Evolutionary conservation across 106 monocot genomes (phyloP).

Genomic region (Chionographis japonica): DNA sequence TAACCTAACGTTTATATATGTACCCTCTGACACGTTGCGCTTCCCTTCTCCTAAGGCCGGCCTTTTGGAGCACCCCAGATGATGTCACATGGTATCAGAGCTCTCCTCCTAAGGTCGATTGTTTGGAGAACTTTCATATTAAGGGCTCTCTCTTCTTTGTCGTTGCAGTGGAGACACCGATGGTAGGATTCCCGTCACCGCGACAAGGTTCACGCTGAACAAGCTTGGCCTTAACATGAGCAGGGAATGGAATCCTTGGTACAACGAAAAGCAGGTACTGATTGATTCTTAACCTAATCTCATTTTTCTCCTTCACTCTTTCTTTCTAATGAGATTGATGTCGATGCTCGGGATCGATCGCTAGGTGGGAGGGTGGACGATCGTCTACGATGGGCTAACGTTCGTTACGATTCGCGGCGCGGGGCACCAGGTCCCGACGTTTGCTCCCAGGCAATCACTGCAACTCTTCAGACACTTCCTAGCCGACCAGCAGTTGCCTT

Average conservation of each 20-base stretch:
- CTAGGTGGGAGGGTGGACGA: slow-evolving; percentile 46
- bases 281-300: background rate
- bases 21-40: too few species aligned
- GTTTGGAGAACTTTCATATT: background rate
- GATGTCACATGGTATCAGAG: too few species aligned
- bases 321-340: background rate
- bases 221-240: slow-evolving; percentile 32
- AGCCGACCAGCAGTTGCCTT: slow-evolving; percentile 41
- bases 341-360: background rate
- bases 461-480: slow-evolving; percentile 45
- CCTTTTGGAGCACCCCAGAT: too few species aligned
- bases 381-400: slow-evolving; percentile 36
- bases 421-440: slow-evolving; percentile 36
- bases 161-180: slow-evolving; percentile 40
- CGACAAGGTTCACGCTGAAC: slow-evolving; percentile 37
- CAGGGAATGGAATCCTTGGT: slow-evolving; percentile 41
- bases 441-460: slow-evolving; percentile 46
- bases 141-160: background rate
- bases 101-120: too few species aligned
- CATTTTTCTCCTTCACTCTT: background rate
- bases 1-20: too few species aligned
- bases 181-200: slow-evolving; percentile 41
- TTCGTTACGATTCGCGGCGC: slow-evolving; percentile 40
- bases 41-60: too few species aligned
- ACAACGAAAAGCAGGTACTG: slow-evolving; percentile 28